Evolutionary conservation across 2,329 filamentous ascomycete genomes (phyloP).

Genomic region (Ophiostoma ulmi): DNA sequence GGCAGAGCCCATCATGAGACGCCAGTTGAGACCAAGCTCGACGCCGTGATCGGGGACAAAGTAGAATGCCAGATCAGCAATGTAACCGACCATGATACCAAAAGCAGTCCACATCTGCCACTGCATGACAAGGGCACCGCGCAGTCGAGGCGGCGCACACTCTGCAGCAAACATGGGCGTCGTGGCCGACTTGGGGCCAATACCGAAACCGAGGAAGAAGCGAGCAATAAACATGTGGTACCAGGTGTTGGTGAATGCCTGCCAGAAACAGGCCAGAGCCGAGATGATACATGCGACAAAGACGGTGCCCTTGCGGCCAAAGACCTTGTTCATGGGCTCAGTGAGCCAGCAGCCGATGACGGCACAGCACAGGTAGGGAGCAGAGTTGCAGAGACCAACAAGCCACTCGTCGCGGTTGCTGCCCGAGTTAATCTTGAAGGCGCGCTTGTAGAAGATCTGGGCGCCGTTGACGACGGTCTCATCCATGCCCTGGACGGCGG

Average conservation of each 20-base stretch:
- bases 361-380: slow-evolving; percentile 62
- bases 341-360: slow-evolving; percentile 69
- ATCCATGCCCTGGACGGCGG: slow-evolving; percentile 68
- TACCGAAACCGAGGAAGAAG: slow-evolving; percentile 64
- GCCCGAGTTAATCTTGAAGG: slow-evolving; percentile 56
- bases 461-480: slow-evolving; percentile 66
- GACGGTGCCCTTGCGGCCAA: slow-evolving; percentile 67
- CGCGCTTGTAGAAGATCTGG: slow-evolving; percentile 57
- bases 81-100: slow-evolving; percentile 52
- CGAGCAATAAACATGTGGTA: slow-evolving; percentile 67
- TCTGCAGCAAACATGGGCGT: slow-evolving; percentile 63
- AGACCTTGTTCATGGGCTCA: slow-evolving; percentile 63
- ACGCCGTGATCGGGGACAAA: slow-evolving; percentile 50
- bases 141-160: slow-evolving; percentile 57
- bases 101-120: slow-evolving; percentile 44
- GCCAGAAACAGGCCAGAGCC: slow-evolving; percentile 39
- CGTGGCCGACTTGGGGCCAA: slow-evolving; percentile 65
- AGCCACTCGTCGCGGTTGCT: slow-evolving; percentile 50
- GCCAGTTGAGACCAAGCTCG: slow-evolving; percentile 55
- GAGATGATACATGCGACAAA: slow-evolving; percentile 57
- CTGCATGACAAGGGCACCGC: slow-evolving; percentile 65
- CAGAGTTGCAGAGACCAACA: slow-evolving; percentile 56
- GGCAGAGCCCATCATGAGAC: slow-evolving; percentile 63
- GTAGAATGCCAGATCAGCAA: slow-evolving; percentile 58
- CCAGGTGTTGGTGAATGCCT: slow-evolving; percentile 46